A percentile compares a stretch with the other conserved stretches of the same genome.
These are phyloP conservation scores for Petasospora fabianii DNA, from an alignment of 1,139 yeast species.

Conservation along the genomic window DNA sequence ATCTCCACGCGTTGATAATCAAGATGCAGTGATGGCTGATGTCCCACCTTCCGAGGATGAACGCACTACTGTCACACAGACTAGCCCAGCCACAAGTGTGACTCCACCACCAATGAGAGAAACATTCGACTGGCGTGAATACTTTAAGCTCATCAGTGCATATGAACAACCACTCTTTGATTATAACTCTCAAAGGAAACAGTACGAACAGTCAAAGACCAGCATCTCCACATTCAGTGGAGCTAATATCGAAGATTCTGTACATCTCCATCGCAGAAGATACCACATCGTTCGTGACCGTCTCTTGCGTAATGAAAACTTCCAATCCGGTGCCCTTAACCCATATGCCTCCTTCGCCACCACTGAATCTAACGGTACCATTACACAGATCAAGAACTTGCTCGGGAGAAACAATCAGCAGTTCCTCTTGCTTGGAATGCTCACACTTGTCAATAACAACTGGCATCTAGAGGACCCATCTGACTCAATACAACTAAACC, in stretches of 20 bases:
- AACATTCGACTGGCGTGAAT: conserved; percentile 62
- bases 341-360: conserved; percentile 28
- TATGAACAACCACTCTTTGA: conserved; percentile 60
- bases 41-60: conserved; percentile 21
- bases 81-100: conserved; percentile 26
- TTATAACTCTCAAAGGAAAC: conserved; percentile 65
- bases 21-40: conserved; percentile 36
- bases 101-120: conserved; percentile 25
- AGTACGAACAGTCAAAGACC: conserved; percentile 42
- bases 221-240: conserved; percentile 22
- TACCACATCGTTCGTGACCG: conserved; percentile 65
- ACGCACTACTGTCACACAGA: conserved; percentile 2
- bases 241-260: conserved; percentile 31
- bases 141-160: conserved; percentile 63
- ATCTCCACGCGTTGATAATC: conserved; percentile 33
- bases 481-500: conserved; percentile 62
- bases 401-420: conserved; percentile 78
- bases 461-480: conserved; percentile 79
- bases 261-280: conserved; percentile 43
- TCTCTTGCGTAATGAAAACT: conserved; percentile 69
- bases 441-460: conserved; percentile 62
- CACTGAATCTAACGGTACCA: conserved; percentile 39
- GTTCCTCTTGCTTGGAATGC: conserved; percentile 75
- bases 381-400: conserved; percentile 77
- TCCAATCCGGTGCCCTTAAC: conserved; percentile 36